Base-by-base conservation (phyloP, 2,329 filamentous ascomycete species). In the Ceratocystiopsis sp. region DNA sequence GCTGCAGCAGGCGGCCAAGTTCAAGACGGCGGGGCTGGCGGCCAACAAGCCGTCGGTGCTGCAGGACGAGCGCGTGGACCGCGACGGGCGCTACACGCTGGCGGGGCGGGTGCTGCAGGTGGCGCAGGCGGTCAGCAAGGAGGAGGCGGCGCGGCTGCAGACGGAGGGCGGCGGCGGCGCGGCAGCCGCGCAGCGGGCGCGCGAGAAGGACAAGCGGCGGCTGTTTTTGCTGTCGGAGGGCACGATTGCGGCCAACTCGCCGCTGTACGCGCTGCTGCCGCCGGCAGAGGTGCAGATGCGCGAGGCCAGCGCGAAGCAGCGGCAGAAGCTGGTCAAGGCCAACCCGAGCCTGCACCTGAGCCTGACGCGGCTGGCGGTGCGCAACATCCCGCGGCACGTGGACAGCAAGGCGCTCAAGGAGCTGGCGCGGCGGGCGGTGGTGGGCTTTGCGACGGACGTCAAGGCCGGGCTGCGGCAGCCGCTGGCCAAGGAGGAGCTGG, bases 391-490 rank as follows among this genome's bases (percentile, higher is more conserved):
- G 3, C 78, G 83, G 49, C 78, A 80, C 55, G 69, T 95, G 49
- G 79, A 73, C 19, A 83, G 84, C 19, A 96, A 93, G 60, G 83
- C 84, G 43, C 70, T 98, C 41, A 98, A 98, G 59, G 80, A 84
- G 37, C 72, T 98, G 38, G 91, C 91, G 12, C 77, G 91, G 50
- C 75, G 91, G 59, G 91, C 84, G n/a, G 75, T 95, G 13, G 91
- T 96, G 40, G 87, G 85, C 1, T 98, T 98, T 55, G 87, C 91
- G 36, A 81, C 71, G 48, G 91, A 98, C 54, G 85, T 89, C 50
- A 93, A 87, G 57, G 70, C 69, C 25, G 84, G 84, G 14, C 70
- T 69, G 34, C 80, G 91, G 25, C 65, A 80, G 49, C 80, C 79
- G 17, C 68, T 98, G 3, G 91, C 84, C n/a, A 86, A 83, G 55